Percentiles rank a stretch among this genome's conserved stretches.
Conservation (phyloP, 495 filamentous ascomycete species). For the Elasticomyces elasticus region DNA sequence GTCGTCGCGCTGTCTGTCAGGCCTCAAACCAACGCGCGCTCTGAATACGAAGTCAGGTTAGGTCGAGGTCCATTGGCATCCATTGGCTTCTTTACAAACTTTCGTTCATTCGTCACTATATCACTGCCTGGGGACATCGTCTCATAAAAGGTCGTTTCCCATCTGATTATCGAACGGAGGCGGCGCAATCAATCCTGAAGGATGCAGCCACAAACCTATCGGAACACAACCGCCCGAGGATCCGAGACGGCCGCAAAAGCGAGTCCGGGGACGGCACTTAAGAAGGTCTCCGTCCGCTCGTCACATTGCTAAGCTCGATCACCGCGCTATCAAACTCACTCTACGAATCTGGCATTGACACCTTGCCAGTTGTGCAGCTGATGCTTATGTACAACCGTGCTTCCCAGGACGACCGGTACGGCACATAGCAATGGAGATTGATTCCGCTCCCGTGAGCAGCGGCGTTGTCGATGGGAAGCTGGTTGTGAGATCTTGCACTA, state of each 20-base stretch:
- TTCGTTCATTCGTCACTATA: neutral
- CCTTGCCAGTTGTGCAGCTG: neutral
- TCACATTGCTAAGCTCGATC: neutral
- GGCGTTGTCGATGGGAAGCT: neutral
- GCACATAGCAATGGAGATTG: conserved; percentile 5
- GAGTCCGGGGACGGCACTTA: neutral
- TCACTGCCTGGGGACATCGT: neutral
- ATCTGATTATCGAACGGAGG: neutral
- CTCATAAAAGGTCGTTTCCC: too few relatives aligned
- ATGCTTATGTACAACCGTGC: neutral
- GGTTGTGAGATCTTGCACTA: conserved; percentile 7
- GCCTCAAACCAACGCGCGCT: neutral
- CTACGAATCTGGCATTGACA: neutral
- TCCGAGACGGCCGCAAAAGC: neutral
- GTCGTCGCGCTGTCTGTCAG: too few relatives aligned
- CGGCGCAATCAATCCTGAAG: neutral
- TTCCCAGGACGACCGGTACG: neutral
- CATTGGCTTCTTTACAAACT: neutral
- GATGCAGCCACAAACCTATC: neutral
- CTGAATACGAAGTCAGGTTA: neutral
- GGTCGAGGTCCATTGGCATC: neutral
- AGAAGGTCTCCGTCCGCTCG: neutral
- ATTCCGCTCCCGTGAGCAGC: neutral
- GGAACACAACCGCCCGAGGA: neutral
- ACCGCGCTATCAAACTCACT: neutral